Conservation (phyloP, 2,329 filamentous ascomycete species). For the Aureobasidium mangrovei region DNA sequence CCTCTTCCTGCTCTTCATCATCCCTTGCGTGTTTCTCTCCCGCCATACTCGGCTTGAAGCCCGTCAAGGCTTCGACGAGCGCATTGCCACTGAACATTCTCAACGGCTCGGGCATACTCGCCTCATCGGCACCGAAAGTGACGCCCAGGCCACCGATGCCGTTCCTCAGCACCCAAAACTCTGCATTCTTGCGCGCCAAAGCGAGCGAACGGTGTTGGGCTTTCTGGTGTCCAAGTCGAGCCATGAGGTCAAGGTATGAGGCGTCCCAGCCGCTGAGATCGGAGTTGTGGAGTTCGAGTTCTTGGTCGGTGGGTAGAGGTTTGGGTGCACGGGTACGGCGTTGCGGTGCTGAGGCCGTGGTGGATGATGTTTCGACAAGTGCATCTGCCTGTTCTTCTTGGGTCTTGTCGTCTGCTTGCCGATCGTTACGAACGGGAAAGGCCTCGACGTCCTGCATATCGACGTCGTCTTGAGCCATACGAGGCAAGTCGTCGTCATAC, state of each 20-base stretch:
- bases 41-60: background rate
- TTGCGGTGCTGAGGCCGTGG: constrained; percentile 32
- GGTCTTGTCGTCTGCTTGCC: background rate
- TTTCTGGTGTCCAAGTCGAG: constrained; percentile 31
- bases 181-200: constrained; percentile 54
- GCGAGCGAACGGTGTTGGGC: constrained; percentile 29
- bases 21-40: constrained; percentile 23
- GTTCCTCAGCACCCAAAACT: constrained; percentile 48
- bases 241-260: constrained; percentile 55
- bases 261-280: constrained; percentile 50
- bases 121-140: constrained; percentile 29
- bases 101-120: constrained; percentile 42
- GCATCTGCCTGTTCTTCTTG: constrained; percentile 15
- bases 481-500: constrained; percentile 1
- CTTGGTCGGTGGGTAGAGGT: constrained; percentile 38
- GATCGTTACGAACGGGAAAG: background rate
- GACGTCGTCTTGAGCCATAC: background rate
- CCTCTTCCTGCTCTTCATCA: constrained; percentile 19
- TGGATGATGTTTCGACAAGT: constrained; percentile 29
- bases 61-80: constrained; percentile 41
- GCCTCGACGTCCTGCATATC: constrained; percentile 3
- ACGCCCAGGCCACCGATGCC: constrained; percentile 48
- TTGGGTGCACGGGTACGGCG: constrained; percentile 33
- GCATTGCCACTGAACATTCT: constrained; percentile 49
- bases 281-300: constrained; percentile 45